A percentile compares a stretch with the other conserved stretches of the same genome.
Evolutionary conservation across 495 filamentous ascomycete species (phyloP).

Genomic region (Aspergillus biplanus): DNA sequence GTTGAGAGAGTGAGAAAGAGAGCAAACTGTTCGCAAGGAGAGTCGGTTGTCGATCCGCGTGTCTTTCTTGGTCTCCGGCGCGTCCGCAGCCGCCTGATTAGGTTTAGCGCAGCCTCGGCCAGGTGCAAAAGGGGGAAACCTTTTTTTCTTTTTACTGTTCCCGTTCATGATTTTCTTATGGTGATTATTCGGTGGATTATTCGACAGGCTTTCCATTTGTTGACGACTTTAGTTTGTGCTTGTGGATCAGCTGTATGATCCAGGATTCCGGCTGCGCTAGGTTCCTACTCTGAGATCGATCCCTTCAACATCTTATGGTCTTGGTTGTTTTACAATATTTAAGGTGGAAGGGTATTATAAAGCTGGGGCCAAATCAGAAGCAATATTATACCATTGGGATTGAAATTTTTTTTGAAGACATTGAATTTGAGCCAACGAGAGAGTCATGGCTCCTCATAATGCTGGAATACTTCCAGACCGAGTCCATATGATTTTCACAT

Average conservation of each 20-base stretch:
- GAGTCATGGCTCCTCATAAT: no score
- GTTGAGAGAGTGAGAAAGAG: conserved; percentile 22
- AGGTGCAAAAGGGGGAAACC: neutral
- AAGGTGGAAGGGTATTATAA: no score
- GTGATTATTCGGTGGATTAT: neutral
- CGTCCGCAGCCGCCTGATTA: conserved; percentile 32
- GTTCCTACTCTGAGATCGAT: neutral
- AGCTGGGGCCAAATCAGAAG: no score
- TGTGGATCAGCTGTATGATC: neutral
- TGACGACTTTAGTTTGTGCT: neutral
- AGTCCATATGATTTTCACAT: neutral
- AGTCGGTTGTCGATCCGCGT: conserved; percentile 20
- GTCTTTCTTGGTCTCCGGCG: conserved; percentile 34
- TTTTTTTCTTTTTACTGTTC: conserved; percentile 1
- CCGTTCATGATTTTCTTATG: neutral
- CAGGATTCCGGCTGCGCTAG: neutral
- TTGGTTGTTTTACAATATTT: no score
- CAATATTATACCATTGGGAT: no score
- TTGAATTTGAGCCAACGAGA: no score
- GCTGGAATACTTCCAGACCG: no score
- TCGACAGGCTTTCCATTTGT: neutral
- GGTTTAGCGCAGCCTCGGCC: conserved; percentile 31
- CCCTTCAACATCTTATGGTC: neutral
- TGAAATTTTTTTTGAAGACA: no score
- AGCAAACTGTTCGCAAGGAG: conserved; percentile 15